A percentile compares a stretch with the other conserved stretches of the same genome.
Conservation (phyloP, 768 basidiomycete genomes). For the Neoboletus subvelutipes region DNA sequence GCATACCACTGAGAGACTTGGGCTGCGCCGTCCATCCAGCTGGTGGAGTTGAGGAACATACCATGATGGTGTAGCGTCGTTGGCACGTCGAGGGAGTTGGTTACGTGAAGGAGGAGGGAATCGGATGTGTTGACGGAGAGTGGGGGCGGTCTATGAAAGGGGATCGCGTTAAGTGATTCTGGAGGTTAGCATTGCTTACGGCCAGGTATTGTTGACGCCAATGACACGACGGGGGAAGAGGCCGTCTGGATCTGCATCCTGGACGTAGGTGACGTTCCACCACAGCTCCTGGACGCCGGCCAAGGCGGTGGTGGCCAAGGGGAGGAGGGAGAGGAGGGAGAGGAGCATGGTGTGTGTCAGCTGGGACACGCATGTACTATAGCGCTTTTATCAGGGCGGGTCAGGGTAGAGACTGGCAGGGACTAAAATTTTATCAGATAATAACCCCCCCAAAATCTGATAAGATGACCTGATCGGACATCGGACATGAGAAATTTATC, state of each 20-base stretch:
- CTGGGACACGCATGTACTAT: not conserved
- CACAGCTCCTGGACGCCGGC: conserved; percentile 74
- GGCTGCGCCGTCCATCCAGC: conserved; percentile 88
- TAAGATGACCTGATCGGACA: not conserved
- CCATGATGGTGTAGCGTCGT: conserved; percentile 90
- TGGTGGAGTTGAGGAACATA: conserved; percentile 87
- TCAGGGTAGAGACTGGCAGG: not conserved
- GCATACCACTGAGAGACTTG: conserved; percentile 79
- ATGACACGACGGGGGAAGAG: conserved; percentile 73
- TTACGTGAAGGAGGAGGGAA: conserved; percentile 72
- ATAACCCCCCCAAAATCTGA: not conserved
- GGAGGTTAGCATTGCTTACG: conserved; percentile 51
- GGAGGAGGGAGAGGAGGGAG: conserved; percentile 16
- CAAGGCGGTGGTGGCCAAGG: conserved; percentile 37
- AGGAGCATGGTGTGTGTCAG: no score
- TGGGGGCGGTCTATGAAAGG: conserved; percentile 68
- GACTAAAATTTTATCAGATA: conserved; percentile 1
- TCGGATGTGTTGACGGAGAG: conserved; percentile 72
- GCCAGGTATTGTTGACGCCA: conserved; percentile 93
- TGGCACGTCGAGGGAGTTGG: conserved; percentile 65
- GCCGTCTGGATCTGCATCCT: conserved; percentile 81
- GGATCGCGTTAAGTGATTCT: not conserved
- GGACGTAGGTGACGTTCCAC: conserved; percentile 91
- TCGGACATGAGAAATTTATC: not conserved
- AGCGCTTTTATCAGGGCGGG: not conserved